These are phyloP conservation scores for Claviceps monticola DNA, from an alignment of 2,329 filamentous ascomycete genomes.

Conservation along the genomic window DNA sequence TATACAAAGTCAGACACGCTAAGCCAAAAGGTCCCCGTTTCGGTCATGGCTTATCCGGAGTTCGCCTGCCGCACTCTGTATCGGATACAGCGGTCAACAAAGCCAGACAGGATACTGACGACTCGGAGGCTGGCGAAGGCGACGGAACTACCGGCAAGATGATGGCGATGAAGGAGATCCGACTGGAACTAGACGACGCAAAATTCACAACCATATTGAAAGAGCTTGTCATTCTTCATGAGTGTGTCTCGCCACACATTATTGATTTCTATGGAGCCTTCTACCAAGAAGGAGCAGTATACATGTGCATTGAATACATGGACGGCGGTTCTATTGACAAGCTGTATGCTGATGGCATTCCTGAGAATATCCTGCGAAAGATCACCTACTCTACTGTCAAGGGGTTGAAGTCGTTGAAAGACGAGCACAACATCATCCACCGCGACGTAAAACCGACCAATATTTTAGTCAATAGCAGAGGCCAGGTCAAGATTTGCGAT, in stretches of 20 bases:
- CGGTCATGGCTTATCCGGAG: conserved; percentile 40
- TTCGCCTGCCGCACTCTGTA: conserved; percentile 23
- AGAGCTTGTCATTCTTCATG: conserved; percentile 90
- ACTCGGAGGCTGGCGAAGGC: conserved; percentile 20
- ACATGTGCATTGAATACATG: conserved; percentile 99
- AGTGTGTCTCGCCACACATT: conserved; percentile 89
- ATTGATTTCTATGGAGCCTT: conserved; percentile 99
- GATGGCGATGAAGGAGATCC: conserved; percentile 99
- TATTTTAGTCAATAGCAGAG: conserved; percentile 77
- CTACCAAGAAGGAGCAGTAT: conserved; percentile 96
- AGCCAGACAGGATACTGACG: conserved; percentile 15
- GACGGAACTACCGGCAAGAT: conserved; percentile 53
- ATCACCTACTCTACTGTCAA: conserved; percentile 82
- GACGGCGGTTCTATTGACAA: conserved; percentile 97
- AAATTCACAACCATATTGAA: conserved; percentile 97
- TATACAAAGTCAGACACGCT: conserved; percentile 88
- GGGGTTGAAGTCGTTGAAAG: conserved; percentile 85
- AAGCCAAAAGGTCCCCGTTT: conserved; percentile 46
- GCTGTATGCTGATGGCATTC: conserved; percentile 78
- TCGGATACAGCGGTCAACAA: conserved; percentile 20
- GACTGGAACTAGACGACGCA: conserved; percentile 85
- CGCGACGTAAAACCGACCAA: conserved; percentile 99
- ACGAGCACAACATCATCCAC: conserved; percentile 98
- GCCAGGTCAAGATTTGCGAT: conserved; percentile 95
- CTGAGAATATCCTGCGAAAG: conserved; percentile 76